These are phyloP conservation scores for Afroboletus lepidellus DNA, from an alignment of 1,284 basidiomycete genomes.

Conservation along the genomic window DNA sequence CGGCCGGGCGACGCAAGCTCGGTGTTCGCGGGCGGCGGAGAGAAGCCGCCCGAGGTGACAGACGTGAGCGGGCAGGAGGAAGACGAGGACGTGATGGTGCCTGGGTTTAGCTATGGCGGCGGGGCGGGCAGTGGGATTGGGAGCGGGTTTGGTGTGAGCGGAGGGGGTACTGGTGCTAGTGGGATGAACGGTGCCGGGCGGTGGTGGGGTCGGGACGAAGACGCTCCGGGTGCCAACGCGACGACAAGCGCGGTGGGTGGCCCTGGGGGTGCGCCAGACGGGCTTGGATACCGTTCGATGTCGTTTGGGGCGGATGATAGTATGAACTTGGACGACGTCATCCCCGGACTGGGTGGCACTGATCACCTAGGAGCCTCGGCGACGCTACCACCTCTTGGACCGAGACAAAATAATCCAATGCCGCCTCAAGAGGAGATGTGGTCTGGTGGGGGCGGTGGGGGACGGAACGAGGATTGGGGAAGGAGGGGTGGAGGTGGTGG, in stretches of 20 bases:
- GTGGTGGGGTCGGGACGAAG: constrained; percentile 46
- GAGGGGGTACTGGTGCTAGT: constrained; percentile 2
- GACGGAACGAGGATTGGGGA: constrained; percentile 30
- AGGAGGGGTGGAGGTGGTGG: constrained; percentile 30
- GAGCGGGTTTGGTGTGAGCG: constrained; percentile 6
- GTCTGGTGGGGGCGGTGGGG: constrained; percentile 18
- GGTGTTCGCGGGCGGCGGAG: constrained; percentile 72
- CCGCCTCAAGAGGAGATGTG: constrained; percentile 45
- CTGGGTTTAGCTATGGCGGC: constrained; percentile 52
- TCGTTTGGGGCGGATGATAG: constrained; percentile 21
- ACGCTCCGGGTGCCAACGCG: constrained; percentile 19
- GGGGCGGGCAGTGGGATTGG: constrained; percentile 22
- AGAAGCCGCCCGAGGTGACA: constrained; percentile 67
- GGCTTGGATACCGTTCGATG: constrained; percentile 9
- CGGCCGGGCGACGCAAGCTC: constrained; percentile 71
- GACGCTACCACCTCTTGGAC: constrained; percentile 12
- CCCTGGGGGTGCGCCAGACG: constrained; percentile 19
- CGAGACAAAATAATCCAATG: constrained; percentile 37
- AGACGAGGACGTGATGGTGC: constrained; percentile 71
- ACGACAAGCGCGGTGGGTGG: not conserved
- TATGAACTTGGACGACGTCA: constrained; percentile 45
- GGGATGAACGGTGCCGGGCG: constrained; percentile 15
- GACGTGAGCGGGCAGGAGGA: constrained; percentile 66
- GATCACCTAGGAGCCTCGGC: constrained; percentile 17
- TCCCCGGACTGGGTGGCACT: constrained; percentile 45